Evolutionary conservation across 345 rosid species (phyloP).

Genomic region (Aethionema arabicum): DNA sequence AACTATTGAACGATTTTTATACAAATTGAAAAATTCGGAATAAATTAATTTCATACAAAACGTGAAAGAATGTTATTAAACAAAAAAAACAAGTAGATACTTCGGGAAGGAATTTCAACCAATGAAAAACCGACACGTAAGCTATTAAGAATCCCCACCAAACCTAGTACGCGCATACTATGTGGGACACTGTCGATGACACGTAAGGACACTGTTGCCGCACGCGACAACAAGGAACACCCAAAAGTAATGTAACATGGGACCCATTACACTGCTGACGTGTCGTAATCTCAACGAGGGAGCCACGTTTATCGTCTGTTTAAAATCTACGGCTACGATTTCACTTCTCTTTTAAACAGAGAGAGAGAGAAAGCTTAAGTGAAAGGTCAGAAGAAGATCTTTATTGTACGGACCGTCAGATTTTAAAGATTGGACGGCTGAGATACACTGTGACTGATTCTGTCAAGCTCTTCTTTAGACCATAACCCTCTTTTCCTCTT

Average conservation of each 20-base stretch:
- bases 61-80: not conserved
- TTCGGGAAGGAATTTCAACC: constrained; percentile 2
- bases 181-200: constrained; percentile 41
- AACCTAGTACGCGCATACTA: constrained; percentile 40
- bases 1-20: too few species aligned
- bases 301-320: constrained; percentile 26
- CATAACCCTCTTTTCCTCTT: constrained; percentile 35
- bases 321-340: constrained; percentile 37
- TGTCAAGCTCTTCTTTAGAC: constrained; percentile 26
- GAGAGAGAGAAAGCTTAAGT: constrained; percentile 12
- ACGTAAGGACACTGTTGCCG: constrained; percentile 39
- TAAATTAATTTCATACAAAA: too few species aligned
- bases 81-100: constrained; percentile 16
- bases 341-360: not conserved
- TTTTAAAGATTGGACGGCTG: constrained; percentile 44
- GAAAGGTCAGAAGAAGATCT: constrained; percentile 44
- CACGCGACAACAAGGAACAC: constrained; percentile 32
- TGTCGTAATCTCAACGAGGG: constrained; percentile 29
- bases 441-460: constrained; percentile 23
- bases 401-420: constrained; percentile 41
- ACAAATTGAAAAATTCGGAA: too few species aligned
- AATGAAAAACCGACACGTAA: constrained; percentile 29
- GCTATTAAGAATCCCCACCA: constrained; percentile 35
- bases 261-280: constrained; percentile 25
- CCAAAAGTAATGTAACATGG: not conserved